These are phyloP conservation scores for Phlebiopsis gigantea DNA, from an alignment of 768 basidiomycete genomes.

Conservation along the genomic window DNA sequence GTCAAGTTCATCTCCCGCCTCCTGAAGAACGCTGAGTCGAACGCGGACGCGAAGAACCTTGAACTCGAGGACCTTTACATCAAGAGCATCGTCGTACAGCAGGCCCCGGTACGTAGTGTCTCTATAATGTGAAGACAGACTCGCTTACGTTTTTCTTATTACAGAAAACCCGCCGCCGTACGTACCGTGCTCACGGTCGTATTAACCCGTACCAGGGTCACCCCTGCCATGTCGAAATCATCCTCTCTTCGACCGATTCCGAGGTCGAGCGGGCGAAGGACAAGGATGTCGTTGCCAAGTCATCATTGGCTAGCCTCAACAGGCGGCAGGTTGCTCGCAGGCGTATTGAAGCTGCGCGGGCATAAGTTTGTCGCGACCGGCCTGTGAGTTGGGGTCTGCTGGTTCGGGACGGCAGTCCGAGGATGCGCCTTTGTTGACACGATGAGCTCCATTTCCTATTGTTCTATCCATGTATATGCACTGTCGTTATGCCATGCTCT, in stretches of 20 bases:
- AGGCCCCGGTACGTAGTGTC: slow-evolving; percentile 78
- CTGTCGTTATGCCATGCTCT: slow-evolving; percentile 23
- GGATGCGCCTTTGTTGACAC: slow-evolving; percentile 1
- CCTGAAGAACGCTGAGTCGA: slow-evolving; percentile 98
- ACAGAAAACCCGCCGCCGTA: slow-evolving; percentile 99
- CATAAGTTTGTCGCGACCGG: slow-evolving; percentile 4
- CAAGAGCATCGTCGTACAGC: slow-evolving; percentile 97
- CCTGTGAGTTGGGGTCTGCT: slow-evolving; percentile 12
- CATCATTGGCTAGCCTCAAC: slow-evolving; percentile 65
- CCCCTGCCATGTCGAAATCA: slow-evolving; percentile 94
- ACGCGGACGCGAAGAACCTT: slow-evolving; percentile 96
- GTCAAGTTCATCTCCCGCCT: slow-evolving; percentile 92
- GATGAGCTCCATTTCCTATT: slow-evolving; percentile 14
- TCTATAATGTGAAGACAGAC: too few relatives aligned
- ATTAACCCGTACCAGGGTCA: slow-evolving; percentile 99
- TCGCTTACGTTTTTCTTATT: background rate
- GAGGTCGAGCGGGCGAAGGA: slow-evolving; percentile 93
- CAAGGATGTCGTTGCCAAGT: slow-evolving; percentile 48
- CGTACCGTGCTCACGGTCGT: slow-evolving; percentile 96
- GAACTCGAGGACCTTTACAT: slow-evolving; percentile 89
- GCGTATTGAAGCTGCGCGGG: slow-evolving; percentile 79
- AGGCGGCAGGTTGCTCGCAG: slow-evolving; percentile 82
- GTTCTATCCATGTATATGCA: slow-evolving; percentile 25
- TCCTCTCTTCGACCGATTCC: slow-evolving; percentile 71
- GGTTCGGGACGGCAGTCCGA: slow-evolving; percentile 8